phyloP scores from a whole-genome alignment of 1,284 basidiomycete genomes.

The Omphalotus olearius region DNA sequence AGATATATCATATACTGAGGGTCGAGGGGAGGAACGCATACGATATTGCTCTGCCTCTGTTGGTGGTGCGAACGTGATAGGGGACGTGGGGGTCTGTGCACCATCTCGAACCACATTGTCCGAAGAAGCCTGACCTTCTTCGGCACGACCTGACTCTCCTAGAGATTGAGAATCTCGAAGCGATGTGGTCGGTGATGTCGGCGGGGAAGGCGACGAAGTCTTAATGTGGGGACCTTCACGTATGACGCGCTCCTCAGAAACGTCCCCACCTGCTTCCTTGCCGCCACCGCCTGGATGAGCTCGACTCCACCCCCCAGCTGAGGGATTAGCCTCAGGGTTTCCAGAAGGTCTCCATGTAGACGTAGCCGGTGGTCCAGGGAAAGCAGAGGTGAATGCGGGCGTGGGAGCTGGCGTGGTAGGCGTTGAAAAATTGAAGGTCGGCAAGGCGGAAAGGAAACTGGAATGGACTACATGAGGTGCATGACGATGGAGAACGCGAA shows the following conservation, averaged over 20 bases:
- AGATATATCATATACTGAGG: conserved; percentile 12
- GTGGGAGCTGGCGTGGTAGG: conserved; percentile 18
- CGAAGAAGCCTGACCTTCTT: too few species aligned
- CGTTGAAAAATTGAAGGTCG: conserved; percentile 17
- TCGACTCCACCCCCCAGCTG: neutral
- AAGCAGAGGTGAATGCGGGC: conserved; percentile 19
- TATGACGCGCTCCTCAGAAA: too few species aligned
- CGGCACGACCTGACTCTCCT: too few species aligned
- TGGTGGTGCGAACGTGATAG: conserved; percentile 12
- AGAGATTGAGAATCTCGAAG: too few species aligned
- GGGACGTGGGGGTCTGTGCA: conserved; percentile 7
- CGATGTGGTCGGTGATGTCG: too few species aligned
- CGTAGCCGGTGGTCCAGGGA: conserved; percentile 10
- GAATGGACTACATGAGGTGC: conserved; percentile 38
- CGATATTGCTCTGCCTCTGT: conserved; percentile 1
- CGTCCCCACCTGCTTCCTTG: too few species aligned
- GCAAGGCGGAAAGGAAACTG: conserved; percentile 36
- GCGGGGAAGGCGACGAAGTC: too few species aligned
- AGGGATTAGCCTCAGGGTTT: neutral
- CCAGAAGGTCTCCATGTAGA: neutral
- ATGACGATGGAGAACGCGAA: conserved; percentile 59
- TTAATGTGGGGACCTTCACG: too few species aligned
- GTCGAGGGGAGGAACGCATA: conserved; percentile 1
- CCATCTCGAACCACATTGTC: neutral
- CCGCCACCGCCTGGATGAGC: too few species aligned